phyloP scores from a whole-genome alignment of 768 basidiomycete species.

The Suillus luteus region DNA sequence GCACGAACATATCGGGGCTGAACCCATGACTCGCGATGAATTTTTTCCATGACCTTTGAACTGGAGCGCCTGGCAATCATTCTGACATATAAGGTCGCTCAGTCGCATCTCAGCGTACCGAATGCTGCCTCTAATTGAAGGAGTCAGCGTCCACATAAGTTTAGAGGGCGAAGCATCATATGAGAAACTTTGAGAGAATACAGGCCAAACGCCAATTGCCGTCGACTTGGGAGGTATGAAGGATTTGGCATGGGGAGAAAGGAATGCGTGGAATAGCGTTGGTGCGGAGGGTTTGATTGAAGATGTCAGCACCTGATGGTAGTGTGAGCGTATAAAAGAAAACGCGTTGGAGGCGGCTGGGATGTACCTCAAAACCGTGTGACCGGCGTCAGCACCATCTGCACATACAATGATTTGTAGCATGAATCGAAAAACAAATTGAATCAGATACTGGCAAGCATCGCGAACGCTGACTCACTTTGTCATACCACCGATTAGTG shows the following conservation, averaged over 20 bases:
- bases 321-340: conserved; percentile 8
- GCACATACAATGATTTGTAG: conserved; percentile 96
- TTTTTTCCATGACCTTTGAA: conserved; percentile 93
- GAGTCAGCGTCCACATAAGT: conserved; percentile 90
- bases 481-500: conserved; percentile 95
- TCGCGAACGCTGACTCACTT: conserved; percentile 44
- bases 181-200: conserved; percentile 4
- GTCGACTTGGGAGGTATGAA: conserved; percentile 56
- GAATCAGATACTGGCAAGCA: neutral
- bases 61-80: conserved; percentile 93
- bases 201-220: conserved; percentile 21
- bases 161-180: conserved; percentile 88
- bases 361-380: conserved; percentile 81
- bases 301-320: conserved; percentile 73
- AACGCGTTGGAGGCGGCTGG: neutral
- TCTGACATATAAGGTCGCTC: conserved; percentile 96
- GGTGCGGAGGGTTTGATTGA: conserved; percentile 95
- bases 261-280: conserved; percentile 87
- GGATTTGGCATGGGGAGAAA: conserved; percentile 79
- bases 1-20: conserved; percentile 97
- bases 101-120: conserved; percentile 95
- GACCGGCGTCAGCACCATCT: conserved; percentile 85
- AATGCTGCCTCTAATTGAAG: conserved; percentile 82
- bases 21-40: conserved; percentile 92
- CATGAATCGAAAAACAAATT: conserved; percentile 36